Evolutionary conservation across 768 basidiomycete genomes (phyloP).

Genomic region (Megacollybia marginata): DNA sequence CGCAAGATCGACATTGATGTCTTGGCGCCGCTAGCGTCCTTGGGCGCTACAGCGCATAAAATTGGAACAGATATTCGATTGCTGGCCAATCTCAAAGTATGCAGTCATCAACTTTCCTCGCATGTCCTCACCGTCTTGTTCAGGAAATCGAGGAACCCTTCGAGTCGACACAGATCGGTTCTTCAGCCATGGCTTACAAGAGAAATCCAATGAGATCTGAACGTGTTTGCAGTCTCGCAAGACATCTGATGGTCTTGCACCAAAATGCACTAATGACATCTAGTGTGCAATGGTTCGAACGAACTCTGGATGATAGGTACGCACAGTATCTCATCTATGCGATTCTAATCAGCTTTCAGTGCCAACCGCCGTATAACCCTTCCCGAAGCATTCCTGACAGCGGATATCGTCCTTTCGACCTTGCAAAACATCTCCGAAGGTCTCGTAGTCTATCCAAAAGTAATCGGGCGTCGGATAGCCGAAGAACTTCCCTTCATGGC

Average conservation of each 20-base stretch:
- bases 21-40: slow-evolving; percentile 78
- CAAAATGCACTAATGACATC: slow-evolving; percentile 95
- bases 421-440: slow-evolving; percentile 97
- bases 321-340: slow-evolving; percentile 1
- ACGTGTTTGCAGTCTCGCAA: slow-evolving; percentile 91
- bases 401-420: slow-evolving; percentile 93
- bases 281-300: slow-evolving; percentile 96
- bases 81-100: slow-evolving; percentile 86
- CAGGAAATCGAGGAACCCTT: slow-evolving; percentile 98
- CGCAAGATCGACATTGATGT: slow-evolving; percentile 96
- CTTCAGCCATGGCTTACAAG: slow-evolving; percentile 98
- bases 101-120: background rate
- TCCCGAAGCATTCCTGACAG: slow-evolving; percentile 94
- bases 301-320: slow-evolving; percentile 93
- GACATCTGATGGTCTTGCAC: slow-evolving; percentile 93
- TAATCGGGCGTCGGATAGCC: slow-evolving; percentile 85
- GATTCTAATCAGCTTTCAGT: slow-evolving; percentile 29
- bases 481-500: slow-evolving; percentile 99
- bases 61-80: slow-evolving; percentile 94
- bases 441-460: slow-evolving; percentile 97
- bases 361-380: slow-evolving; percentile 95
- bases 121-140: background rate
- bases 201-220: slow-evolving; percentile 99
- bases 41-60: slow-evolving; percentile 96
- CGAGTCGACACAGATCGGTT: slow-evolving; percentile 97